Conservation (phyloP, 2,329 filamentous ascomycete species). For the Seiridium unicorne region DNA sequence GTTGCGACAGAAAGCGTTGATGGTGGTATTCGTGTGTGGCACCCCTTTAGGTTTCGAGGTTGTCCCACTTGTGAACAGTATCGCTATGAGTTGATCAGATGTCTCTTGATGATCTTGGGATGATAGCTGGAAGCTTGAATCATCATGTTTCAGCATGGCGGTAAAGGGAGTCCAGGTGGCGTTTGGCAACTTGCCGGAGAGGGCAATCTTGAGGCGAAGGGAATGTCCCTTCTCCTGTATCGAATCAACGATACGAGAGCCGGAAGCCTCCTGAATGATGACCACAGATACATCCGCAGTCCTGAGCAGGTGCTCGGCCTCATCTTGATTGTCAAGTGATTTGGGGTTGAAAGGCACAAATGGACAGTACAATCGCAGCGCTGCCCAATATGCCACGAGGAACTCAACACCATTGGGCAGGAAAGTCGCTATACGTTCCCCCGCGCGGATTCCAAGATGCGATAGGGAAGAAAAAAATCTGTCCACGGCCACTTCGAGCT, state of each 20-base stretch:
- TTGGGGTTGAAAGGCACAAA: background rate
- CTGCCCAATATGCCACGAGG: background rate
- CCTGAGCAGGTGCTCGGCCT: background rate
- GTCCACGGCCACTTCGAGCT: background rate
- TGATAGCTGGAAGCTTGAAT: background rate
- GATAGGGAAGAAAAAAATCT: background rate
- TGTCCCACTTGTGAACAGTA: slow-evolving; percentile 4
- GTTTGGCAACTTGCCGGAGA: background rate
- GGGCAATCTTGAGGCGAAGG: background rate
- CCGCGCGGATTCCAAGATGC: background rate
- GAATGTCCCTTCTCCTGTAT: background rate
- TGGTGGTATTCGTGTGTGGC: background rate
- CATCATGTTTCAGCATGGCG: background rate
- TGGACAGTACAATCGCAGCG: background rate
- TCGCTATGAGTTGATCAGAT: background rate
- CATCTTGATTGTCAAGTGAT: background rate
- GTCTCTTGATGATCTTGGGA: background rate
- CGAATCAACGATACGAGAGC: background rate
- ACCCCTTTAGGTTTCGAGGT: background rate
- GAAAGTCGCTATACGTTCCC: background rate
- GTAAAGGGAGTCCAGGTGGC: background rate
- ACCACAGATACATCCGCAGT: background rate
- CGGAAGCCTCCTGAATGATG: background rate
- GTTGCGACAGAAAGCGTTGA: slow-evolving; percentile 5
- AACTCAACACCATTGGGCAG: background rate